Evolutionary conservation across 2,329 filamentous ascomycete species (phyloP).

Genomic region (Pseudogymnoascus sp.): DNA sequence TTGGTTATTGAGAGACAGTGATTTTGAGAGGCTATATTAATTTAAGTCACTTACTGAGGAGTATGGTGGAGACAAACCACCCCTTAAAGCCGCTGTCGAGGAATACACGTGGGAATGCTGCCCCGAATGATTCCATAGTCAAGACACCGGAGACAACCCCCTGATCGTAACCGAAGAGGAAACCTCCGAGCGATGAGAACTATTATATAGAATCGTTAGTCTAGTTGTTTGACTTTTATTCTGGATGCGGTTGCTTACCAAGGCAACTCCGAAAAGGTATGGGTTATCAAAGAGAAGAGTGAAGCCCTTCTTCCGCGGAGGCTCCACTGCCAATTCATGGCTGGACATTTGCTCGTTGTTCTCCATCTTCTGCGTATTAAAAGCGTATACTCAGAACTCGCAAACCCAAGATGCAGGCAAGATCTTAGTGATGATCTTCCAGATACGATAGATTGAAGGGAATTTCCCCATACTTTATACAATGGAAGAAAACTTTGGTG

Average conservation of each 20-base stretch:
- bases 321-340: not conserved
- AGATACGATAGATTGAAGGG: not conserved
- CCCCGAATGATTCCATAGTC: slow-evolving; percentile 38
- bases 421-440: not conserved
- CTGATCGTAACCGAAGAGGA: slow-evolving; percentile 43
- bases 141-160: slow-evolving; percentile 41
- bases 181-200: slow-evolving; percentile 36
- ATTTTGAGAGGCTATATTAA: not conserved
- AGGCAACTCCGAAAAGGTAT: slow-evolving; percentile 33
- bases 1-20: not conserved
- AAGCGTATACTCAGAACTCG: not conserved
- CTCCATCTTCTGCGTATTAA: not conserved
- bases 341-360: not conserved
- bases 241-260: slow-evolving; percentile 23
- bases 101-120: slow-evolving; percentile 34
- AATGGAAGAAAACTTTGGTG: not conserved
- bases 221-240: not conserved
- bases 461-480: slow-evolving; percentile 5
- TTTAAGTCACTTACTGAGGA: slow-evolving; percentile 31
- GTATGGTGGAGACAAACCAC: slow-evolving; percentile 45
- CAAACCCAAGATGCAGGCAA: not conserved
- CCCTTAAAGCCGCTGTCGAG: slow-evolving; percentile 41
- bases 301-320: not conserved
- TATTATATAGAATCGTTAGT: slow-evolving; percentile 16
- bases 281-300: slow-evolving; percentile 26